Conservation (phyloP, 202 grass and related monocot genomes). For the Eragrostis tef region DNA sequence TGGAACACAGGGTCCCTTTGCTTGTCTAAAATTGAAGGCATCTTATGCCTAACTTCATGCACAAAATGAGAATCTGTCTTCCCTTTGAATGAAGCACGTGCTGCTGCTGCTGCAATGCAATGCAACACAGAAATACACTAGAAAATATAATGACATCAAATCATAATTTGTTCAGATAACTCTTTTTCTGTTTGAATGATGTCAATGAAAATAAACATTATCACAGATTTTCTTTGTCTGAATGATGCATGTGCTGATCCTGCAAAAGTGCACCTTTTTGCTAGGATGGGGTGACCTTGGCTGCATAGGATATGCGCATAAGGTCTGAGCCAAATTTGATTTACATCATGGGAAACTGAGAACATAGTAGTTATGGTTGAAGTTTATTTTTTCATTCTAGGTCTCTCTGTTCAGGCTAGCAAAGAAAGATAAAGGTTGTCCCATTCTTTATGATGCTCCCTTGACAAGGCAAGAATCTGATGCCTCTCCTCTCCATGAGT, state of each 20-base stretch:
- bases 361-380: conserved; percentile 23
- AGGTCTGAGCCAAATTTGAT: conserved; percentile 18
- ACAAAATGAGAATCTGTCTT: conserved; percentile 32
- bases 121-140: conserved; percentile 7
- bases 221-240: neutral
- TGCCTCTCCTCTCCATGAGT: conserved; percentile 38
- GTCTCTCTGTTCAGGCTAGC: conserved; percentile 30
- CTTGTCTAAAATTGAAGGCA: conserved; percentile 40
- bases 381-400: conserved; percentile 9
- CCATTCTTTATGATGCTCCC: conserved; percentile 53
- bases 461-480: conserved; percentile 63
- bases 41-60: conserved; percentile 41
- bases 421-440: conserved; percentile 53
- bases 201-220: conserved; percentile 1
- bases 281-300: conserved; percentile 21
- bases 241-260: conserved; percentile 3
- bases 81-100: conserved; percentile 26
- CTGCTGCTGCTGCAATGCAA: neutral
- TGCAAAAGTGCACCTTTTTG: neutral
- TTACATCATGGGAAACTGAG: neutral
- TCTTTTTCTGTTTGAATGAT: conserved; percentile 34
- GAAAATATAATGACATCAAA: conserved; percentile 16
- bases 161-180: neutral
- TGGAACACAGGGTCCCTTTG: conserved; percentile 9
- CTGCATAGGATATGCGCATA: conserved; percentile 2